Percentiles rank a stretch among this genome's conserved stretches.
These are phyloP conservation scores for Candida sakaeoensis DNA, from an alignment of 805 yeast species.

Conservation along the genomic window DNA sequence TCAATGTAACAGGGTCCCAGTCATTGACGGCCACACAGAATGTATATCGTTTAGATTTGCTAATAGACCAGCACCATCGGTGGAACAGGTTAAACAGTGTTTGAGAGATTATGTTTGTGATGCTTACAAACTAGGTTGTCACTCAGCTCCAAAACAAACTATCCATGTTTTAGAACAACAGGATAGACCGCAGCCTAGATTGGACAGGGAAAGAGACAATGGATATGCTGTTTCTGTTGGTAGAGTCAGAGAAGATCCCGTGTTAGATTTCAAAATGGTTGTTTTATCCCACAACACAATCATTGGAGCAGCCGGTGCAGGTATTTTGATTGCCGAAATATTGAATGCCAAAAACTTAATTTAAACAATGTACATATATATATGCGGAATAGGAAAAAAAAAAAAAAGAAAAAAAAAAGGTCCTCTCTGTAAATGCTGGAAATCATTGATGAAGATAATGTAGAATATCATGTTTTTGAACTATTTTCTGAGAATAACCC, in stretches of 20 bases:
- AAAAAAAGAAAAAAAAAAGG: not conserved
- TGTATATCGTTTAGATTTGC: constrained; percentile 85
- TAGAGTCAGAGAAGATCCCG: constrained; percentile 88
- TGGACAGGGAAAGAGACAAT: constrained; percentile 91
- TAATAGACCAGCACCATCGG: constrained; percentile 77
- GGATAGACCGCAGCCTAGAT: constrained; percentile 96
- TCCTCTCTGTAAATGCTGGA: constrained; percentile 19
- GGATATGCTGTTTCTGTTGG: constrained; percentile 97
- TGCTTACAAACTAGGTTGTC: constrained; percentile 74
- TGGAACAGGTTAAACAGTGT: constrained; percentile 71
- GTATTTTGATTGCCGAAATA: constrained; percentile 91
- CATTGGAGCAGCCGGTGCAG: constrained; percentile 99
- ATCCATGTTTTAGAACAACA: constrained; percentile 87
- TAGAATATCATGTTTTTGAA: constrained; percentile 31
- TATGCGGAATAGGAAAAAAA: not conserved
- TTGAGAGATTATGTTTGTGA: constrained; percentile 77
- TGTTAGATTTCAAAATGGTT: constrained; percentile 92
- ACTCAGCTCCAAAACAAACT: constrained; percentile 89
- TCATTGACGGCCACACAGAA: constrained; percentile 96
- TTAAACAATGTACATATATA: too few relatives aligned
- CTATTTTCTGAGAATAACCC: constrained; percentile 27
- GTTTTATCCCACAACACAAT: constrained; percentile 96
- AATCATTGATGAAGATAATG: constrained; percentile 15
- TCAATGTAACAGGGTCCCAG: constrained; percentile 95
- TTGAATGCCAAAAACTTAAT: constrained; percentile 72